Percentiles rank a stretch among this genome's conserved stretches.
phyloP scores from a whole-genome alignment of 225 moss, liverwort and hornwort genomes.

The Sphagnum tenellum region DNA sequence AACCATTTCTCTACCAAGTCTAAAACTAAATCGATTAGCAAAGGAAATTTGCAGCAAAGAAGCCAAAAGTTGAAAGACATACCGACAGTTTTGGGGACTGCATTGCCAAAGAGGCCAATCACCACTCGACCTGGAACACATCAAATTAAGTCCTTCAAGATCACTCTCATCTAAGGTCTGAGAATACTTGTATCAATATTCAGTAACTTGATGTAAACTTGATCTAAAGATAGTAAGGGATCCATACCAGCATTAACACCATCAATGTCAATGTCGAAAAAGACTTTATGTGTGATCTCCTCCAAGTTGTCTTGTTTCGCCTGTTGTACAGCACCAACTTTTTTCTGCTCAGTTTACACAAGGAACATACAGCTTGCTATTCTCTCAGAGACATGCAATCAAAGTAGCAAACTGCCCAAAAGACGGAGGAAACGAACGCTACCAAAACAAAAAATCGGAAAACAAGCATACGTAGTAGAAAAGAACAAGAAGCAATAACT shows the following conservation, averaged over 20 bases:
- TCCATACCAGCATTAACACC: constrained; percentile 26
- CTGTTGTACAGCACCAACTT: constrained; percentile 14
- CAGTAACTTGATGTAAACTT: no score
- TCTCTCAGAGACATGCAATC: background rate
- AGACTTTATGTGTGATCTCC: constrained; percentile 68
- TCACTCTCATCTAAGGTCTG: background rate
- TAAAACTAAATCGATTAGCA: no score
- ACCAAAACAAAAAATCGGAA: background rate
- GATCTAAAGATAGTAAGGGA: background rate
- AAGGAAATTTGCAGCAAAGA: background rate
- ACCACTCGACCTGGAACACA: constrained; percentile 41
- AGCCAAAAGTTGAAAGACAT: background rate
- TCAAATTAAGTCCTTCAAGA: background rate
- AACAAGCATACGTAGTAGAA: background rate
- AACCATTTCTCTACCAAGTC: no score
- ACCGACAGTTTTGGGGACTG: constrained; percentile 75
- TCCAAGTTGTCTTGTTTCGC: constrained; percentile 50
- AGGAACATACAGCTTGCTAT: background rate
- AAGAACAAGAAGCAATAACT: background rate
- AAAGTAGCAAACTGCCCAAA: no score
- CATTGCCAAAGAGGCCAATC: constrained; percentile 68
- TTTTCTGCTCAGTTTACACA: background rate
- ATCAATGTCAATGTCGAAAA: constrained; percentile 68
- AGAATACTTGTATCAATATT: background rate
- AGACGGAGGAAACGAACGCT: background rate